Percentiles rank a stretch among this genome's conserved stretches.
These are phyloP conservation scores for Cyamopsis tetragonoloba DNA, from an alignment of 306 rosid species.

Conservation along the genomic window DNA sequence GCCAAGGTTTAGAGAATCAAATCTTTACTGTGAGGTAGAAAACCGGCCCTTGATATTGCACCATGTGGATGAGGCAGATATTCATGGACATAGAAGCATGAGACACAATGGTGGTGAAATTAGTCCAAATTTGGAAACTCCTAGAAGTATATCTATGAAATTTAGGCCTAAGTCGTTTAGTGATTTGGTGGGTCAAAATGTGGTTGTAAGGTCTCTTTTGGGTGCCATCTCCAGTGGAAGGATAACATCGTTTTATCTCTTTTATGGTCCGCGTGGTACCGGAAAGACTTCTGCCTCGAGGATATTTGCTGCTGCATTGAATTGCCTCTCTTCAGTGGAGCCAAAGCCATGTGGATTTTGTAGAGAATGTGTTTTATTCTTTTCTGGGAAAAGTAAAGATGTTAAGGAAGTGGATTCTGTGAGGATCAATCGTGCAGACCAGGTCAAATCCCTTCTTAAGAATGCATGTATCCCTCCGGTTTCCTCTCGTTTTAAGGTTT, in stretches of 20 bases:
- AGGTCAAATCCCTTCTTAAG: slow-evolving; percentile 62
- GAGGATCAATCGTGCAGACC: slow-evolving; percentile 57
- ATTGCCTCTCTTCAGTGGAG: slow-evolving; percentile 58
- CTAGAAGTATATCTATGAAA: slow-evolving; percentile 66
- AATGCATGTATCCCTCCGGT: slow-evolving; percentile 53
- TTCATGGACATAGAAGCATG: slow-evolving; percentile 32
- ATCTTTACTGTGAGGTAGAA: slow-evolving; percentile 37
- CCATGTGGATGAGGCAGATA: slow-evolving; percentile 33
- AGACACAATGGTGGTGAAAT: slow-evolving; percentile 36
- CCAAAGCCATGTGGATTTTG: slow-evolving; percentile 75
- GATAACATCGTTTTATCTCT: slow-evolving; percentile 68
- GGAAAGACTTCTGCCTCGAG: slow-evolving; percentile 85
- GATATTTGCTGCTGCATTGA: slow-evolving; percentile 79
- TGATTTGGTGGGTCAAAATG: slow-evolving; percentile 83
- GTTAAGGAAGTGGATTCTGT: slow-evolving; percentile 72
- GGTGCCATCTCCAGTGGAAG: slow-evolving; percentile 68
- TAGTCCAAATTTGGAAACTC: slow-evolving; percentile 45
- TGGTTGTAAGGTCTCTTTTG: slow-evolving; percentile 69
- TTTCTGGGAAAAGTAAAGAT: slow-evolving; percentile 73
- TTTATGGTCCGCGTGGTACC: slow-evolving; percentile 82
- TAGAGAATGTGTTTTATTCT: slow-evolving; percentile 56
- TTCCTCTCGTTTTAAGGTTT: slow-evolving; percentile 70
- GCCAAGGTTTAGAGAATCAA: slow-evolving; percentile 57
- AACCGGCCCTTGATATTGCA: slow-evolving; percentile 49
- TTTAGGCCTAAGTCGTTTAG: slow-evolving; percentile 66